phyloP scores from a whole-genome alignment of 108 stramenopile species.

The Fistulifera solaris region DNA sequence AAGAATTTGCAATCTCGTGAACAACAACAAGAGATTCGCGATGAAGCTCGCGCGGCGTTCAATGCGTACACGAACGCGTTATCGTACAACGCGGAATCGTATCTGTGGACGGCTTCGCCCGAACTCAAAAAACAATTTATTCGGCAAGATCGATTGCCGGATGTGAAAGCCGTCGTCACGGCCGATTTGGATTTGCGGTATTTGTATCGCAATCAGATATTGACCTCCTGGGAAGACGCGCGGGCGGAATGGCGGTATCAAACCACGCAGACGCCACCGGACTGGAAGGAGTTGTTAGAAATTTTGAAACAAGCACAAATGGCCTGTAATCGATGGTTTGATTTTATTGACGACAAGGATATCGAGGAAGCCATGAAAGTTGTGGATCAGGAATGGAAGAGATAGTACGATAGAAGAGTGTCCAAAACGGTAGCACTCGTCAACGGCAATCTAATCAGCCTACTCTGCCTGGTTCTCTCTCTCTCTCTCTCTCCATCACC shows the following conservation, averaged over 20 bases:
- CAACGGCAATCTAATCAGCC: no score
- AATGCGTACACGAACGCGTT: conserved; percentile 47
- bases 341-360: conserved; percentile 47
- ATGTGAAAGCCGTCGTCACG: conserved; percentile 49
- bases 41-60: conserved; percentile 38
- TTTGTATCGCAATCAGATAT: conserved; percentile 60
- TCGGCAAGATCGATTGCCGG: conserved; percentile 50
- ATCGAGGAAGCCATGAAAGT: conserved; percentile 24
- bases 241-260: conserved; percentile 39
- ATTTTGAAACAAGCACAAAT: conserved; percentile 31
- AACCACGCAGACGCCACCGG: conserved; percentile 1
- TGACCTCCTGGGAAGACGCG: conserved; percentile 55
- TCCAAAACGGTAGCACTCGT: no score
- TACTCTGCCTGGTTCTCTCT: no score
- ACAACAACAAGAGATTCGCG: conserved; percentile 18
- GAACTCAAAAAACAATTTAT: conserved; percentile 27
- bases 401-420: no score
- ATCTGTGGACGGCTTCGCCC: conserved; percentile 26
- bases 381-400: conserved; percentile 5
- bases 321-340: conserved; percentile 53
- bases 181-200: conserved; percentile 72
- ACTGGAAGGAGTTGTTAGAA: conserved; percentile 19
- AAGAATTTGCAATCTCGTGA: conserved; percentile 40
- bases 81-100: conserved; percentile 34
- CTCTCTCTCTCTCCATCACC: no score